A percentile compares a stretch with the other conserved stretches of the same genome.
Conservation (phyloP, 2,329 filamentous ascomycete genomes). For the Claviceps paspali region DNA sequence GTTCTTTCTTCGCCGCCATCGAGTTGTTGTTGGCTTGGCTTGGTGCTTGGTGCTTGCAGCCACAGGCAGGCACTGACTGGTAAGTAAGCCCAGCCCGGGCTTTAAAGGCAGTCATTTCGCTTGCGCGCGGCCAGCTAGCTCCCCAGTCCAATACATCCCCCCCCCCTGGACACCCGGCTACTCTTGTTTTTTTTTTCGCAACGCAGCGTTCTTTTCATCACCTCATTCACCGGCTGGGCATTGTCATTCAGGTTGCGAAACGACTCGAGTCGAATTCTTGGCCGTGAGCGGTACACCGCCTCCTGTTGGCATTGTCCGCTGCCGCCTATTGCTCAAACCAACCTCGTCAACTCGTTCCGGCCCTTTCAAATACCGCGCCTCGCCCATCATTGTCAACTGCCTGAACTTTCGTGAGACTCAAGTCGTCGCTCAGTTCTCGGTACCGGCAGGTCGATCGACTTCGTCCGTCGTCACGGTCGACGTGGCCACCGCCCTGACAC, state of each 20-base stretch:
- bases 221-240: background rate
- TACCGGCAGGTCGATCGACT: slow-evolving; percentile 11
- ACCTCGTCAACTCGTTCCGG: slow-evolving; percentile 4
- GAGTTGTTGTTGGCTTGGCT: background rate
- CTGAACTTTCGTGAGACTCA: background rate
- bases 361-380: slow-evolving; percentile 5
- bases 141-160: slow-evolving; percentile 28
- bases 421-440: background rate
- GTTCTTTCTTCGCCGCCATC: background rate
- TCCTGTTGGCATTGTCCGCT: slow-evolving; percentile 3
- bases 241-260: too few relatives aligned
- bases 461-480: slow-evolving; percentile 9
- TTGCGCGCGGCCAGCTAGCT: slow-evolving; percentile 30
- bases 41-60: slow-evolving; percentile 7
- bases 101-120: slow-evolving; percentile 35
- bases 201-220: slow-evolving; percentile 7
- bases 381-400: slow-evolving; percentile 4
- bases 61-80: slow-evolving; percentile 4
- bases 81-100: background rate
- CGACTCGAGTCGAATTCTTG: too few relatives aligned
- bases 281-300: too few relatives aligned
- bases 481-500: slow-evolving; percentile 10
- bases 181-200: slow-evolving; percentile 2
- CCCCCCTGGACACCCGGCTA: slow-evolving; percentile 7
- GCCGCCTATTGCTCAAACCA: slow-evolving; percentile 3